phyloP scores from a whole-genome alignment of 2,329 filamentous ascomycete species.

The Polychaeton citri region DNA sequence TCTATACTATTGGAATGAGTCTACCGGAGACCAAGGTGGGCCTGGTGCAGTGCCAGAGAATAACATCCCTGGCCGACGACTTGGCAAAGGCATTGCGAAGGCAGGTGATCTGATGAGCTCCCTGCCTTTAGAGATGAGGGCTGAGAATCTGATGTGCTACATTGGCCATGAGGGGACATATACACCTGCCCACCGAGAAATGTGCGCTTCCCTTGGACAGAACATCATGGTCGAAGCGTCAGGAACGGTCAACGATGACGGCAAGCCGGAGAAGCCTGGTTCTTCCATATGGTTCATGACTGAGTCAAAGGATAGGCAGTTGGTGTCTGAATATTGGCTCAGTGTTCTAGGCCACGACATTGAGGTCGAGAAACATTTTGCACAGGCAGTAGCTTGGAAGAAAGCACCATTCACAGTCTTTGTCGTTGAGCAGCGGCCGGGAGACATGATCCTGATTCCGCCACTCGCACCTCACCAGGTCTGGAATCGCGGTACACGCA shows the following conservation, averaged over 20 bases:
- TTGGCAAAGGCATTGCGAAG: conserved; percentile 48
- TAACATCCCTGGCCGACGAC: conserved; percentile 29
- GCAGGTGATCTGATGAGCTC: conserved; percentile 93
- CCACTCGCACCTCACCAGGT: conserved; percentile 92
- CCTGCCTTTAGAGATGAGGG: conserved; percentile 72
- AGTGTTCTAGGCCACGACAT: conserved; percentile 91
- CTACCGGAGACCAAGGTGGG: conserved; percentile 45
- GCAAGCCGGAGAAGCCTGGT: conserved; percentile 59
- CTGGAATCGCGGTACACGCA: conserved; percentile 92
- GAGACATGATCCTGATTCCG: conserved; percentile 88
- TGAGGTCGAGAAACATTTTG: conserved; percentile 93
- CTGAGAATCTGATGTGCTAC: conserved; percentile 96
- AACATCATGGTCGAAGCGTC: conserved; percentile 98
- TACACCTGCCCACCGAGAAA: conserved; percentile 88
- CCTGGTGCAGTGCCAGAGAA: conserved; percentile 40
- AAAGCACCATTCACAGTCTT: conserved; percentile 88
- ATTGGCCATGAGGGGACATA: conserved; percentile 95
- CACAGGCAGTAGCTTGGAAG: conserved; percentile 90
- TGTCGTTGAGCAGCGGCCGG: conserved; percentile 76
- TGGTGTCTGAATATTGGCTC: conserved; percentile 86
- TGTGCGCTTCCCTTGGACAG: conserved; percentile 91
- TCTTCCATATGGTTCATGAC: conserved; percentile 99
- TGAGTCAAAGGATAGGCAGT: conserved; percentile 77
- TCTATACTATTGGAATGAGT: conserved; percentile 86
- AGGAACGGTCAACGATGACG: conserved; percentile 45